Conservation (phyloP, 169 alveolate species). For the Eimeria necatrix region DNA sequence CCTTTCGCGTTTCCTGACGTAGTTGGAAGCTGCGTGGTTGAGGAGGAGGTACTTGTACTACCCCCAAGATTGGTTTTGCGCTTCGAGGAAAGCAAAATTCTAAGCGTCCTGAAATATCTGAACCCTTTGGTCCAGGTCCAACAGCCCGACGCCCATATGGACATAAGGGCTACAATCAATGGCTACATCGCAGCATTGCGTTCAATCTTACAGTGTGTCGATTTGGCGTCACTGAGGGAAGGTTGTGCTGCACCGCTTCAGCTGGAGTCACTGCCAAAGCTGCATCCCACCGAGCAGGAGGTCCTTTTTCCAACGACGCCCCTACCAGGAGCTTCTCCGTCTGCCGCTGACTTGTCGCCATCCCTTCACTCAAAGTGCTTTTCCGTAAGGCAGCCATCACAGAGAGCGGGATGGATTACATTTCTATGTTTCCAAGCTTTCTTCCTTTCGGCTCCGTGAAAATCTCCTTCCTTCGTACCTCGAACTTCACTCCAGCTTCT, state of each 20-base stretch:
- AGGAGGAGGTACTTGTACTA: slow-evolving; percentile 73
- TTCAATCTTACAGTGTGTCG: background rate
- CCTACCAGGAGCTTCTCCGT: slow-evolving; percentile 53
- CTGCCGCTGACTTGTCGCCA: slow-evolving; percentile 52
- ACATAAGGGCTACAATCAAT: background rate
- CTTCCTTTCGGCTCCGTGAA: too few relatives aligned
- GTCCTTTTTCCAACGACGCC: slow-evolving; percentile 59
- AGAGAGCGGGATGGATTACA: too few relatives aligned
- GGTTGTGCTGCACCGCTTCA: background rate
- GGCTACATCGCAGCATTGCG: background rate
- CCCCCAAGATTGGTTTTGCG: slow-evolving; percentile 55
- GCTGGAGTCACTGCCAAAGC: slow-evolving; percentile 6
- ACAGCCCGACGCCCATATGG: background rate
- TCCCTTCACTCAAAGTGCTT: slow-evolving; percentile 25
- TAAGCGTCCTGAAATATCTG: background rate
- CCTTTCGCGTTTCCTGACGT: slow-evolving; percentile 71
- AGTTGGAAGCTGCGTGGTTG: slow-evolving; percentile 49
- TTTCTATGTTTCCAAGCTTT: too few relatives aligned
- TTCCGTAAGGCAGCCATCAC: background rate
- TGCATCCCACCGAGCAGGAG: slow-evolving; percentile 18
- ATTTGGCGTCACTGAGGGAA: slow-evolving; percentile 14
- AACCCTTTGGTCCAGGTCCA: background rate
- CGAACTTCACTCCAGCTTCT: too few relatives aligned
- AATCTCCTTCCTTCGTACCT: too few relatives aligned
- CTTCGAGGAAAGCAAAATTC: background rate